Base-by-base conservation (phyloP, 768 basidiomycete genomes). In the Bullera alba region DNA sequence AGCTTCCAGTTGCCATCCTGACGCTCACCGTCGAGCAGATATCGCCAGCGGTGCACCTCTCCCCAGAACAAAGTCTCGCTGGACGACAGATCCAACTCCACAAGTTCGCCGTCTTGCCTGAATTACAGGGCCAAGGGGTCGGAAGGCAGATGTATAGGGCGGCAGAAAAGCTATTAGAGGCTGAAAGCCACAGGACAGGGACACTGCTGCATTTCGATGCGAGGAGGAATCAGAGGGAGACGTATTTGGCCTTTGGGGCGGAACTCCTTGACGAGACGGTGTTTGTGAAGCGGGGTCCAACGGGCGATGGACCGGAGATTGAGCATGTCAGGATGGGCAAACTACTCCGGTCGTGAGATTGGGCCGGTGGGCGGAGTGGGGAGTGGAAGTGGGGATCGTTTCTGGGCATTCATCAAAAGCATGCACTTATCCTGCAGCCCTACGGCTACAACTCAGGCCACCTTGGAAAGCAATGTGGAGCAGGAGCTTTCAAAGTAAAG, bases 251-350 rank as follows among this genome's bases (percentile, higher is more conserved):
- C 16, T 34, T 50, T 10, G 63, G 63, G 1, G 43, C 57, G 42
- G 30, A 32, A 17, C 7, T 58, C 0, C 28, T 65, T 23, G 51
- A 59, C 25, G 37, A 39, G 0, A 38, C 48, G 41, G 42, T 44
- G 8, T 59, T 54, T 35, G 32, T 47, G 17, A 58, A 61, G 49
- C 22, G 35, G 23, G 57, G 57, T 7, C 46, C 51, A 16, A 51
- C 50, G 4, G 58, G 56, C 4, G 37, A 53, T 16, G 59, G 51
- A 27, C 42, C 42, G 22, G 28, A 41, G 3, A 39, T 49, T 5
- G 42, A 54, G 27, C 55, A 61, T 48, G 38, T 61, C 3, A 35
- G 50, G 34, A 61, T 65, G 60, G 63, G 63, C 5, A n/a, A n/a
- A n/a, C n/a, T n/a, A n/a, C n/a, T n/a, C n/a, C n/a, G n/a, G n/a